These are phyloP conservation scores for Botrytis tulipae DNA, from an alignment of 2,329 filamentous ascomycete genomes.

Conservation along the genomic window DNA sequence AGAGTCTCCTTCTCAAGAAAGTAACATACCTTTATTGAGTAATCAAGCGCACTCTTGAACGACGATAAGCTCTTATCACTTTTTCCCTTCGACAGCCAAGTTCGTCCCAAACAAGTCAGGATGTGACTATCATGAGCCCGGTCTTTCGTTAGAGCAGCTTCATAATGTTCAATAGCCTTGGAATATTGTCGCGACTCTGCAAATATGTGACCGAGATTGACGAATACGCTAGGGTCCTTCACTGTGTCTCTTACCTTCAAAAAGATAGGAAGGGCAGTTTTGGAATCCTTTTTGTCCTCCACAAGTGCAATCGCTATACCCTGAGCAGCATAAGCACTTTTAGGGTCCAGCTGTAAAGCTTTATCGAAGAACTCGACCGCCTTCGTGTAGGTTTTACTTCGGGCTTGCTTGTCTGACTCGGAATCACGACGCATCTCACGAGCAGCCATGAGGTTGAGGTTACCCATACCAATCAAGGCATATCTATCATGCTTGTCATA, in stretches of 20 bases:
- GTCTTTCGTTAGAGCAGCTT: conserved; percentile 67
- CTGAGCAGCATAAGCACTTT: conserved; percentile 94
- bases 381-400: conserved; percentile 80
- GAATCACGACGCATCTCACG: conserved; percentile 92
- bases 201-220: conserved; percentile 93
- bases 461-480: conserved; percentile 94
- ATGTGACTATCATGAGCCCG: conserved; percentile 62
- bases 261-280: conserved; percentile 80
- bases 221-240: conserved; percentile 81
- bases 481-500: conserved; percentile 99
- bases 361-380: conserved; percentile 99
- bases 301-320: conserved; percentile 91
- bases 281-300: conserved; percentile 90
- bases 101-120: conserved; percentile 68
- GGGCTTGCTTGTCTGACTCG: conserved; percentile 87
- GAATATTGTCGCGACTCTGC: conserved; percentile 86
- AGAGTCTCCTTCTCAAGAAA: background rate
- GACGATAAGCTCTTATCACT: conserved; percentile 61
- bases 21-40: conserved; percentile 58
- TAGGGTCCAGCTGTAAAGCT: conserved; percentile 87
- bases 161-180: conserved; percentile 93
- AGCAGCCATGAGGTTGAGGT: conserved; percentile 77
- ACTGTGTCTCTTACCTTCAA: conserved; percentile 87
- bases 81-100: conserved; percentile 66
- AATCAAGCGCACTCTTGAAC: conserved; percentile 62